A percentile compares a stretch with the other conserved stretches of the same genome.
Evolutionary conservation across 441 rosid species (phyloP).

Genomic region (Hura crepitans): DNA sequence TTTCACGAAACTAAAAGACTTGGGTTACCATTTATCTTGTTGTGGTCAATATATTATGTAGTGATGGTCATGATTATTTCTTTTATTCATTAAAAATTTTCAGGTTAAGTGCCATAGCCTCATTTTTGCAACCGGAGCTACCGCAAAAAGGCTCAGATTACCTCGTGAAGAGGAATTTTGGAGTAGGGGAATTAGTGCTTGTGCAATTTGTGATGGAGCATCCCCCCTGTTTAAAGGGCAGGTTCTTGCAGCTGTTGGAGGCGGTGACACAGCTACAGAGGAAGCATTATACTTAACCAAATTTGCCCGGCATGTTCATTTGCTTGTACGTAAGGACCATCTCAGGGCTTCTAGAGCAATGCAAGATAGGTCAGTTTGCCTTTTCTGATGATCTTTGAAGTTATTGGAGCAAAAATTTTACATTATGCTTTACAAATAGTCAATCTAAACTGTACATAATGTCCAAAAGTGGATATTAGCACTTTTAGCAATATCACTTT

Average conservation of each 20-base stretch:
- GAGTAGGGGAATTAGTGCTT: slow-evolving; percentile 99
- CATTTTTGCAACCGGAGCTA: slow-evolving; percentile 91
- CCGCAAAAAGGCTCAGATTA: slow-evolving; percentile 69
- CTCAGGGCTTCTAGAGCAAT: slow-evolving; percentile 94
- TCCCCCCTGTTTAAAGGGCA: slow-evolving; percentile 94
- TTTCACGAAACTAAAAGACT: neutral
- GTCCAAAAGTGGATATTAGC: neutral
- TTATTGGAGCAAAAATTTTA: neutral
- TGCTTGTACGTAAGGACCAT: slow-evolving; percentile 81
- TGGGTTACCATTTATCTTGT: neutral
- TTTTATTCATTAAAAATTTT: slow-evolving; percentile 15
- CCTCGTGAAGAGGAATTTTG: slow-evolving; percentile 97
- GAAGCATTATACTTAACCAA: slow-evolving; percentile 92
- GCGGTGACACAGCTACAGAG: slow-evolving; percentile 98
- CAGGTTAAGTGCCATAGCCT: slow-evolving; percentile 87
- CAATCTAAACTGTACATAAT: neutral
- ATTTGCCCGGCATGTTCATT: slow-evolving; percentile 94
- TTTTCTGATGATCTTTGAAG: neutral
- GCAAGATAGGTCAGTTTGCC: slow-evolving; percentile 88
- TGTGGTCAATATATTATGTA: neutral
- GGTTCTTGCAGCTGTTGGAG: slow-evolving; percentile 96
- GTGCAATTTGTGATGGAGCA: slow-evolving; percentile 99
- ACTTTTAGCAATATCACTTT: neutral
- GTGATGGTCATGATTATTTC: neutral
- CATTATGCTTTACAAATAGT: slow-evolving; percentile 5